Evolutionary conservation across 495 filamentous ascomycete genomes (phyloP).

Genomic region (Staphylotrichum longicolle): DNA sequence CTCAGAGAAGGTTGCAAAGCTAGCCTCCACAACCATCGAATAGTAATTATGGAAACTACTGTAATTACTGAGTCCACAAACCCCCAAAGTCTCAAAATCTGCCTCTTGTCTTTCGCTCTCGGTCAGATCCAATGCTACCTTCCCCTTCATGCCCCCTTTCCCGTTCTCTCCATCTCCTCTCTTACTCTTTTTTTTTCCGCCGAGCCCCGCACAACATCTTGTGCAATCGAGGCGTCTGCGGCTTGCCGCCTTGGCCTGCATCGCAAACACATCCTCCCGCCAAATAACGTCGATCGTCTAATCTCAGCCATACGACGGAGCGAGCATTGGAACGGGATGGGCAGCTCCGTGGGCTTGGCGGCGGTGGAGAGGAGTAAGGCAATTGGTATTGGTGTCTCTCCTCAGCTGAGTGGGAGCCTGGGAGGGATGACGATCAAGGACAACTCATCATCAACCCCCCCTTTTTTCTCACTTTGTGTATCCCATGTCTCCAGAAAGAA

Average conservation of each 20-base stretch:
- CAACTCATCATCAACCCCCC: not conserved
- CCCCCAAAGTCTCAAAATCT: no score
- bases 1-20: no score
- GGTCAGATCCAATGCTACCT: no score
- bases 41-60: no score
- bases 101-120: no score
- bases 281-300: not conserved
- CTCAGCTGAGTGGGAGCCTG: not conserved
- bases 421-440: not conserved
- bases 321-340: not conserved
- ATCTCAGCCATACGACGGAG: slow-evolving; percentile 2
- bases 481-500: no score
- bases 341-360: not conserved
- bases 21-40: no score
- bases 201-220: slow-evolving; percentile 1
- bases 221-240: slow-evolving; percentile 14
- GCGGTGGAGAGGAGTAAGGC: not conserved
- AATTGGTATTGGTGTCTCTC: not conserved
- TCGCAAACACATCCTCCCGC: slow-evolving; percentile 1
- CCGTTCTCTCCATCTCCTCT: no score
- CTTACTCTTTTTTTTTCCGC: no score
- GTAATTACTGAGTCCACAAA: no score
- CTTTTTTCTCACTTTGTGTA: not conserved
- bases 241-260: slow-evolving; percentile 26
- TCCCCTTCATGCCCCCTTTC: no score